Evolutionary conservation across 306 rosid genomes (phyloP).

Genomic region (Citrullus colocynthis): DNA sequence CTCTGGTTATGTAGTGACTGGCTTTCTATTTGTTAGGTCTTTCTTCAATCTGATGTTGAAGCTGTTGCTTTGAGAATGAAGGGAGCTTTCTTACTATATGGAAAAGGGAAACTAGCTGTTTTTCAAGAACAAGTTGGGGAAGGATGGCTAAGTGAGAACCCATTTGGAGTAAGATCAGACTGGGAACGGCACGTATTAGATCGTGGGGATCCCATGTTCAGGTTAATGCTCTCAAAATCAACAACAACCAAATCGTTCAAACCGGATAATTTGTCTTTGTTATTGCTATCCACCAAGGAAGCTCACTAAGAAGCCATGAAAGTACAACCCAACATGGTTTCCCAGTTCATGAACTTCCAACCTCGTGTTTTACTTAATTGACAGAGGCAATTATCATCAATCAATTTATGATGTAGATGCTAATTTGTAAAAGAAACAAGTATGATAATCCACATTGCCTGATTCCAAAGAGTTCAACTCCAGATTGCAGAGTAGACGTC

Average conservation of each 20-base stretch:
- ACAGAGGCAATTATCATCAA: neutral
- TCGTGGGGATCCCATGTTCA: conserved; percentile 62
- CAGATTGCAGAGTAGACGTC: neutral
- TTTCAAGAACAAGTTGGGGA: conserved; percentile 25
- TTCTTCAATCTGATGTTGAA: conserved; percentile 77
- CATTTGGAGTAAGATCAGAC: conserved; percentile 63
- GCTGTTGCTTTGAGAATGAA: conserved; percentile 65
- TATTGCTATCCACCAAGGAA: neutral
- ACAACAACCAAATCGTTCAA: neutral
- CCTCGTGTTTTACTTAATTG: neutral
- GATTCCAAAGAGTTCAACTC: neutral
- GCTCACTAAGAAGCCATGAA: neutral
- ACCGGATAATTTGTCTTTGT: neutral
- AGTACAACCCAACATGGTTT: neutral
- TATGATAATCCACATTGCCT: neutral
- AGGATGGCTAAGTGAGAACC: conserved; percentile 77
- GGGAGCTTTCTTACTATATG: conserved; percentile 44
- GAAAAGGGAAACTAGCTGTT: conserved; percentile 50
- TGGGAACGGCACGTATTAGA: conserved; percentile 81
- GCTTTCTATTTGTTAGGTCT: conserved; percentile 37
- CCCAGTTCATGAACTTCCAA: neutral
- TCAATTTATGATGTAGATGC: neutral
- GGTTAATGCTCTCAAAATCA: conserved; percentile 59
- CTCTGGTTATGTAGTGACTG: neutral
- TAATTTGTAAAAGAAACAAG: neutral